Evolutionary conservation across 2,329 filamentous ascomycete genomes (phyloP).

Genomic region (Hypoxylon sp.): DNA sequence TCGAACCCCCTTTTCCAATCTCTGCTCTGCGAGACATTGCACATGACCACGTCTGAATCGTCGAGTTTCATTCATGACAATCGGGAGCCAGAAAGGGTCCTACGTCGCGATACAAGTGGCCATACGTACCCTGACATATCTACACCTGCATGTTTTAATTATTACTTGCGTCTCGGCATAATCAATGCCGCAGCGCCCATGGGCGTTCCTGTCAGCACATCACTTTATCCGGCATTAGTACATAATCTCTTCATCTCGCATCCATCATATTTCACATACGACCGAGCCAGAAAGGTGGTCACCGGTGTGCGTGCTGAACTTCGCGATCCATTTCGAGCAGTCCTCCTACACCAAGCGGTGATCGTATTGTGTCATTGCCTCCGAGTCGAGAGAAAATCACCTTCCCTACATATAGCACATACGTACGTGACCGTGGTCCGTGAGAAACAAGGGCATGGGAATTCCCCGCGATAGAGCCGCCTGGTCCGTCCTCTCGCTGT

Average conservation of each 20-base stretch:
- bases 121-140: conserved; percentile 22
- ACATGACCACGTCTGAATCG: conserved; percentile 38
- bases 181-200: conserved; percentile 25
- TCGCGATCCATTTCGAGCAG: conserved; percentile 3
- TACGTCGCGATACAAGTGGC: conserved; percentile 29
- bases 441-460: conserved; percentile 41
- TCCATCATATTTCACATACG: conserved; percentile 18
- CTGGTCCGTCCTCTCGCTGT: conserved; percentile 29
- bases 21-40: conserved; percentile 34
- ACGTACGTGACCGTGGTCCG: conserved; percentile 30
- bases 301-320: conserved; percentile 10
- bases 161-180: conserved; percentile 40
- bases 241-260: conserved; percentile 33
- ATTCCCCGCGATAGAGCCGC: conserved; percentile 52
- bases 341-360: conserved; percentile 24
- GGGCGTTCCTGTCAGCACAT: conserved; percentile 35
- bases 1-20: conserved; percentile 30
- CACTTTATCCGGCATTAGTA: conserved; percentile 42
- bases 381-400: conserved; percentile 16
- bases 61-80: conserved; percentile 38
- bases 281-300: conserved; percentile 1
- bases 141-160: conserved; percentile 36
- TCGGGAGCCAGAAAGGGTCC: conserved; percentile 27
- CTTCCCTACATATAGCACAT: conserved; percentile 17
- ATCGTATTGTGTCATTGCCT: conserved; percentile 29